These are phyloP conservation scores for Neolentinus lepideus DNA, from an alignment of 1,284 basidiomycete genomes.

Conservation along the genomic window DNA sequence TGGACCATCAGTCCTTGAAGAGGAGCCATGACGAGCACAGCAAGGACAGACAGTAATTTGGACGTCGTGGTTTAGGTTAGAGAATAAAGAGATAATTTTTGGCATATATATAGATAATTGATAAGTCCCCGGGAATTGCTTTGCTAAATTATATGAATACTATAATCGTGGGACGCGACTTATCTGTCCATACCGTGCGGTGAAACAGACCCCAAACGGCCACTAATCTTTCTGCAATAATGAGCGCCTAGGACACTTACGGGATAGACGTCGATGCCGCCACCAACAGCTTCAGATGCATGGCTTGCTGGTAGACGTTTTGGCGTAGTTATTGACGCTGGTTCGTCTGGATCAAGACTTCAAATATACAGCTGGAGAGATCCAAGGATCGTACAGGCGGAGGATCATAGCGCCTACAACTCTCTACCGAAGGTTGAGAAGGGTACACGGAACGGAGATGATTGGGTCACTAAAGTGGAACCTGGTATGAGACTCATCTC, in stretches of 20 bases:
- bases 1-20: constrained; percentile 68
- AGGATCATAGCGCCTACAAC: constrained; percentile 36
- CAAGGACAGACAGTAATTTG: constrained; percentile 74
- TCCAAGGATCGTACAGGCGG: constrained; percentile 46
- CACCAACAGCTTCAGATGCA: constrained; percentile 56
- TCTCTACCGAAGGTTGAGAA: constrained; percentile 85
- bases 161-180: no score
- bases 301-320: constrained; percentile 82
- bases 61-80: constrained; percentile 37
- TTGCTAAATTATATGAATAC: no score
- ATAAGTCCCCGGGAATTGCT: no score
- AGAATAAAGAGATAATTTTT: neutral
- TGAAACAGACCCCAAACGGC: no score
- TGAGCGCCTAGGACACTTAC: neutral
- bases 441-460: constrained; percentile 72
- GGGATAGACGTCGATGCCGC: constrained; percentile 47
- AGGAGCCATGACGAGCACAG: constrained; percentile 29
- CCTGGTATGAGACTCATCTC: constrained; percentile 60
- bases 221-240: neutral
- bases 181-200: no score
- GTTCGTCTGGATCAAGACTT: constrained; percentile 92
- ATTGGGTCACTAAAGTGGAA: constrained; percentile 90
- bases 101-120: no score
- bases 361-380: constrained; percentile 98
- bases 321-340: constrained; percentile 96